phyloP scores from a whole-genome alignment of 192 early-diverging fungal species.

The Mortierella alpina region DNA sequence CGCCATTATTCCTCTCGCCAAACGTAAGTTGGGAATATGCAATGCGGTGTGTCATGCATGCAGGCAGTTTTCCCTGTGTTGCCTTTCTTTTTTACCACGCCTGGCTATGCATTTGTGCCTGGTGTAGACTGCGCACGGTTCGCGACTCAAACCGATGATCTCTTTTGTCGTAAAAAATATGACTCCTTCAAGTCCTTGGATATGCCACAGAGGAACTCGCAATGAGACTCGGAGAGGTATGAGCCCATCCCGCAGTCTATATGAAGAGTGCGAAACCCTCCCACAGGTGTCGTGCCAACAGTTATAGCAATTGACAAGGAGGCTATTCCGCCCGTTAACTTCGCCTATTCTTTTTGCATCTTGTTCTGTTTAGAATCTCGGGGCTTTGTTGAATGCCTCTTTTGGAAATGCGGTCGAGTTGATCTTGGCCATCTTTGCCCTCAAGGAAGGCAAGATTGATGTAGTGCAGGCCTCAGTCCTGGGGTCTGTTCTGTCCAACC shows the following conservation, averaged over 20 bases:
- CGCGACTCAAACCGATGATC: neutral
- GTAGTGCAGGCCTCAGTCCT: conserved; percentile 92
- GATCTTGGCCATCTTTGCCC: conserved; percentile 85
- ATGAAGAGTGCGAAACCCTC: neutral
- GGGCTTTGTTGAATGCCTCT: conserved; percentile 80
- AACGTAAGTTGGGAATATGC: conserved; percentile 47
- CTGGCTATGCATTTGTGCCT: neutral
- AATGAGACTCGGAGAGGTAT: conserved; percentile 62
- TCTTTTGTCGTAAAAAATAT: neutral
- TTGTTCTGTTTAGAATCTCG: conserved; percentile 66
- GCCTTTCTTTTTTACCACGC: neutral
- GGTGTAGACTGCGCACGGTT: neutral
- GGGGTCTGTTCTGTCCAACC: conserved; percentile 91
- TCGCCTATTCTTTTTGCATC: neutral
- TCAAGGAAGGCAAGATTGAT: conserved; percentile 77
- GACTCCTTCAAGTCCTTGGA: conserved; percentile 23
- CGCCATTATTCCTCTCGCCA: conserved; percentile 91
- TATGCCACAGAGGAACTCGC: conserved; percentile 50
- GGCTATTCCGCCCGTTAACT: neutral
- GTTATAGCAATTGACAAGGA: neutral
- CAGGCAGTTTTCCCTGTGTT: neutral
- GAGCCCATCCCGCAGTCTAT: neutral
- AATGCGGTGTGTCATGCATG: neutral
- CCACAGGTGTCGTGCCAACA: neutral
- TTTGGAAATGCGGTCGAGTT: conserved; percentile 92